A percentile compares a stretch with the other conserved stretches of the same genome.
phyloP scores from a whole-genome alignment of 78 protist genomes.

The Monosiga brevicollis region DNA sequence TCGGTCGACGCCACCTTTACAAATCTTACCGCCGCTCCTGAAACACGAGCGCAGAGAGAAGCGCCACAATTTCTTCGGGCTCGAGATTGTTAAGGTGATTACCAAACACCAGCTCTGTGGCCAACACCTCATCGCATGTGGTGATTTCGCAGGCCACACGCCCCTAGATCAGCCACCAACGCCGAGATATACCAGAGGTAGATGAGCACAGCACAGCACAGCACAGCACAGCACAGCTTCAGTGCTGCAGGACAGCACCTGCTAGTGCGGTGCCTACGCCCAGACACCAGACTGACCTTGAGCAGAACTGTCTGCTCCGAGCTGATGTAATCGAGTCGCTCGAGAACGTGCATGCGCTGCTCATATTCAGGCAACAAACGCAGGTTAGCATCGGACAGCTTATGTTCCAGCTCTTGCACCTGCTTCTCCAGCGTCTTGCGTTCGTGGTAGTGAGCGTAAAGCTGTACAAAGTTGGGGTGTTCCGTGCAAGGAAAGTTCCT shows the following conservation, averaged over 20 bases:
- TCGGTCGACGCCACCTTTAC: no score
- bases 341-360: constrained; percentile 49
- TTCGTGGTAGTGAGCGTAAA: no score
- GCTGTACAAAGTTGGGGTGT: no score
- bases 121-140: constrained; percentile 64
- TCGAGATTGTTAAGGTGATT: constrained; percentile 49
- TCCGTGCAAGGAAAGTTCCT: no score
- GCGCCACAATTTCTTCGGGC: constrained; percentile 62
- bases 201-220: no score
- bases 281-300: no score
- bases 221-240: no score
- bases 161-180: constrained; percentile 43
- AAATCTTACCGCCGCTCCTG: constrained; percentile 45
- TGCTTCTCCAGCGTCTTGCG: no score
- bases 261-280: no score
- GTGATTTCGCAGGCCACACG: constrained; percentile 72
- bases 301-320: constrained; percentile 39
- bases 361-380: constrained; percentile 74
- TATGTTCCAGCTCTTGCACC: not conserved
- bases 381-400: constrained; percentile 49
- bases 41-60: constrained; percentile 52
- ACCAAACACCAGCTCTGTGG: constrained; percentile 77
- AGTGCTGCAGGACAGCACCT: no score
- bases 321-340: constrained; percentile 49
- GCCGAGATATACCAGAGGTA: no score